A percentile compares a stretch with the other conserved stretches of the same genome.
Conservation (phyloP, 768 basidiomycete genomes). For the Boletus rufocinnamomeus region DNA sequence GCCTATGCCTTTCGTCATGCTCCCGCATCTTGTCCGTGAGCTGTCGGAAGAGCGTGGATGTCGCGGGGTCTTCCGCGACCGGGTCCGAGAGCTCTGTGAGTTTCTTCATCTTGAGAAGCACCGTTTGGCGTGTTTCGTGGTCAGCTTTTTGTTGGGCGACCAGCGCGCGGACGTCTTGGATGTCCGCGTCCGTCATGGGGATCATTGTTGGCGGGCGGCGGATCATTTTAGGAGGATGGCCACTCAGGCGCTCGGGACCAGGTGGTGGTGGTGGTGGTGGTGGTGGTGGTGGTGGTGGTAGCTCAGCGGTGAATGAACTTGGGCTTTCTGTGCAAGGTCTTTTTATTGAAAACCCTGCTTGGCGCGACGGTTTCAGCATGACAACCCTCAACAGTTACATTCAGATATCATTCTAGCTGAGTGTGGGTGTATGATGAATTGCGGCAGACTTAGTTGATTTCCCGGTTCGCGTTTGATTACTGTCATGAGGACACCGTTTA, state of each 20-base stretch:
- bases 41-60: slow-evolving; percentile 16
- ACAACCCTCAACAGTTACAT: too few species aligned
- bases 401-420: too few species aligned
- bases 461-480: too few species aligned
- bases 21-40: slow-evolving; percentile 28
- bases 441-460: too few species aligned
- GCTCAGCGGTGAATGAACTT: too few species aligned
- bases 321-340: too few species aligned
- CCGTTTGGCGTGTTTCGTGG: slow-evolving; percentile 41
- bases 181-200: slow-evolving; percentile 72
- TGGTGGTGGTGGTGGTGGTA: background rate
- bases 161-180: slow-evolving; percentile 74
- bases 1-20: slow-evolving; percentile 29
- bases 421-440: too few species aligned
- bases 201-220: slow-evolving; percentile 77
- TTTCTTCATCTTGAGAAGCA: slow-evolving; percentile 47
- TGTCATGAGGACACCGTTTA: too few species aligned
- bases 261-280: too few species aligned
- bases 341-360: too few species aligned
- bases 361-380: too few species aligned
- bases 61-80: slow-evolving; percentile 10
- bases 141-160: slow-evolving; percentile 51
- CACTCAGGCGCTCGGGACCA: background rate
- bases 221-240: slow-evolving; percentile 52
- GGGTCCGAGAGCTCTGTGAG: slow-evolving; percentile 39